Evolutionary conservation across 306 rosid species (phyloP).

Genomic region (Astragalus membranaceus): DNA sequence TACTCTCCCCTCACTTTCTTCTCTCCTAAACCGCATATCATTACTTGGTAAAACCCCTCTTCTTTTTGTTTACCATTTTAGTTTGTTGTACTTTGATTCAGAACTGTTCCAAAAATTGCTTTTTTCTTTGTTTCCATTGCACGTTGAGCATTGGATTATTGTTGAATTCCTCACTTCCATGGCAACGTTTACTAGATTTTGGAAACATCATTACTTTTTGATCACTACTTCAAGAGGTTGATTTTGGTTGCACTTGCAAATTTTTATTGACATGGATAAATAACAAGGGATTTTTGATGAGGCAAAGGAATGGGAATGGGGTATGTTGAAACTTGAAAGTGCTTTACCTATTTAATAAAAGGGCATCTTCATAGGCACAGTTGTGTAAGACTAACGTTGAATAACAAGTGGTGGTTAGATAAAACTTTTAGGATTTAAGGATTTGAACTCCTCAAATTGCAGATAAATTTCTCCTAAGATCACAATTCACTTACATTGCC

Average conservation of each 20-base stretch:
- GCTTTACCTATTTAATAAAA: neutral
- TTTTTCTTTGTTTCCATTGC: neutral
- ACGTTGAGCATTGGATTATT: neutral
- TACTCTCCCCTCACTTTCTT: constrained; percentile 46
- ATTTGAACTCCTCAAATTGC: neutral
- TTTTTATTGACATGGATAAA: neutral
- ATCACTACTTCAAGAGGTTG: neutral
- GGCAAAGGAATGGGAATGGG: neutral
- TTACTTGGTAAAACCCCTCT: constrained; percentile 32
- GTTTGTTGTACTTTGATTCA: neutral
- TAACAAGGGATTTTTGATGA: neutral
- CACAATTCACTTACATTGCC: neutral
- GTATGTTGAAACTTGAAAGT: neutral
- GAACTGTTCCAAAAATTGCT: neutral
- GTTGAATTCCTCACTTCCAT: neutral
- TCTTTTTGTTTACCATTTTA: neutral
- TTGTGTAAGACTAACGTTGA: neutral
- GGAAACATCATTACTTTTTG: neutral
- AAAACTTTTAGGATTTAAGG: neutral
- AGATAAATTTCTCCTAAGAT: neutral
- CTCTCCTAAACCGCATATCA: constrained; percentile 50
- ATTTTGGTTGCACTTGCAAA: neutral
- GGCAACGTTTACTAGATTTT: neutral
- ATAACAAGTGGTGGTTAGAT: neutral
- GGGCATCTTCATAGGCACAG: neutral